These are phyloP conservation scores for Cardamine resedifolia DNA, from an alignment of 345 rosid species.

Conservation along the genomic window DNA sequence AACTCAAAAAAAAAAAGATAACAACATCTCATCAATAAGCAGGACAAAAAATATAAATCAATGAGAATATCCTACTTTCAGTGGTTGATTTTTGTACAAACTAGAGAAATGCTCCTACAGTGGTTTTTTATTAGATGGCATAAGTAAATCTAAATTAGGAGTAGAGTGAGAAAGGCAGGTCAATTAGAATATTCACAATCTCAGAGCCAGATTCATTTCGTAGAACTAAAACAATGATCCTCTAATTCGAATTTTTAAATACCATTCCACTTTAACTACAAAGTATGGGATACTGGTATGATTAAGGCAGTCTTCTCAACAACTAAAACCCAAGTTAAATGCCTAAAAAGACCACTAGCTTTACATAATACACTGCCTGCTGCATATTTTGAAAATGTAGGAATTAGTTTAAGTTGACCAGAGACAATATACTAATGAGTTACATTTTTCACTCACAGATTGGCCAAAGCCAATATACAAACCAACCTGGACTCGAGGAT, in stretches of 20 bases:
- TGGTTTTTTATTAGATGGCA: neutral
- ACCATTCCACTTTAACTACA: neutral
- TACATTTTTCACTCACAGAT: conserved; percentile 1
- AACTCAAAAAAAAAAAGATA: neutral
- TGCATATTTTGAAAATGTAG: neutral
- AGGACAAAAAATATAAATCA: neutral
- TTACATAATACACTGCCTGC: conserved; percentile 5
- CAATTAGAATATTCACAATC: neutral
- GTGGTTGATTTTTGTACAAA: neutral
- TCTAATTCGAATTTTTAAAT: neutral
- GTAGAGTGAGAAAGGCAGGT: neutral
- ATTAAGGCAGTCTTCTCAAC: neutral
- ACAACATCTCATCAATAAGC: neutral
- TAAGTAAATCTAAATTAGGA: neutral
- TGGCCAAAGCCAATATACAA: neutral
- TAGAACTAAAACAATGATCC: neutral
- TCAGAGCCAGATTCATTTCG: neutral
- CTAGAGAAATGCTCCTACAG: neutral
- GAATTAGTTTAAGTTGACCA: neutral
- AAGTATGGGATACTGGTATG: neutral
- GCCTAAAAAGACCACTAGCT: neutral
- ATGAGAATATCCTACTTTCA: conserved; percentile 9
- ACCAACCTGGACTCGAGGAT: conserved; percentile 81
- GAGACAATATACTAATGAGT: neutral
- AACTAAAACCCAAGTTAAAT: neutral